Evolutionary conservation across 768 basidiomycete genomes (phyloP).

Genomic region (Cyathus striatus): DNA sequence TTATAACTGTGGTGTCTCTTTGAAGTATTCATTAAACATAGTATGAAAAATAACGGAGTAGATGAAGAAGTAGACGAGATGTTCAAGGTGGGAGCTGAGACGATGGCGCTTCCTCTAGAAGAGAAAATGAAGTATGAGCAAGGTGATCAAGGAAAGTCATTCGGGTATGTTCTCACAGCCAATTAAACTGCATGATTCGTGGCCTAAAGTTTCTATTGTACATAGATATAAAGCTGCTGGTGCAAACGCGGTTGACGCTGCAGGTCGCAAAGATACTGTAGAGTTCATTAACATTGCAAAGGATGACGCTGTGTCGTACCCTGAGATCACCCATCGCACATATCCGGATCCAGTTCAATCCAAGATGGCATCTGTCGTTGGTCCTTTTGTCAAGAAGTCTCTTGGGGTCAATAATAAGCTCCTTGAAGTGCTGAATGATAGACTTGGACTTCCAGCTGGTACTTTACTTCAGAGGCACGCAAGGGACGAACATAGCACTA

Average conservation of each 20-base stretch:
- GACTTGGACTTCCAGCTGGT: constrained; percentile 47
- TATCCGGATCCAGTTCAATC: constrained; percentile 52
- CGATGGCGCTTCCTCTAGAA: constrained; percentile 46
- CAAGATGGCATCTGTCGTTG: constrained; percentile 43
- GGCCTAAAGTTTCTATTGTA: constrained; percentile 14
- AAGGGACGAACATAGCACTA: constrained; percentile 42
- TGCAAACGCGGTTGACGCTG: constrained; percentile 56
- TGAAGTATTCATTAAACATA: constrained; percentile 10
- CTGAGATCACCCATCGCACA: constrained; percentile 40
- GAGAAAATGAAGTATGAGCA: constrained; percentile 59
- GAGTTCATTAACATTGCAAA: constrained; percentile 68
- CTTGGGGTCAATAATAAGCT: constrained; percentile 49
- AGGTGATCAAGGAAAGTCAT: constrained; percentile 38
- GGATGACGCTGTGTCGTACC: constrained; percentile 64
- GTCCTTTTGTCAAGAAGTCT: constrained; percentile 54
- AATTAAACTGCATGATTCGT: not conserved
- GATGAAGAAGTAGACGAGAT: constrained; percentile 42
- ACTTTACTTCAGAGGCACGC: constrained; percentile 38
- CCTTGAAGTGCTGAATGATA: constrained; percentile 52
- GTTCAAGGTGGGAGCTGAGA: constrained; percentile 52
- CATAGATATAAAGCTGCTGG: constrained; percentile 58
- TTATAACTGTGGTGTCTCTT: not conserved
- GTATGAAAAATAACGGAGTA: constrained; percentile 53
- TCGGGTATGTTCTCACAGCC: constrained; percentile 23
- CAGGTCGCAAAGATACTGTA: constrained; percentile 47